These are phyloP conservation scores for Aspergillus glaucus DNA, from an alignment of 2,329 filamentous ascomycete genomes.

Conservation along the genomic window DNA sequence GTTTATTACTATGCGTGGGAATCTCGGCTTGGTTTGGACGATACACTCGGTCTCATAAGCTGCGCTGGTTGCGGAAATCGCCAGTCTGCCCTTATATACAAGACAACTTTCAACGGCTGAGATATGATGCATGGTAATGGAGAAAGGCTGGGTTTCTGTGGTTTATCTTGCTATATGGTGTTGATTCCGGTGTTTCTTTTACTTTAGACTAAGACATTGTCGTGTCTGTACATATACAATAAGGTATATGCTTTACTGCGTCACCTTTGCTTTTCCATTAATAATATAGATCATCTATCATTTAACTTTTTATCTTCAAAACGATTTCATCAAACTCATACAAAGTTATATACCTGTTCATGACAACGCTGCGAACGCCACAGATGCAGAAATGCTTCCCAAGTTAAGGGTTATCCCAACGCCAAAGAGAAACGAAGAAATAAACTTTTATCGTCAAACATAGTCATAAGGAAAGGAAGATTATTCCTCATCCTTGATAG, in stretches of 20 bases:
- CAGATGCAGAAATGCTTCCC: constrained; percentile 2
- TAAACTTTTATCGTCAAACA: background rate
- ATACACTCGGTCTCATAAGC: background rate
- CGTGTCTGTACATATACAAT: background rate
- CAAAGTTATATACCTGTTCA: background rate
- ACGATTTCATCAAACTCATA: background rate
- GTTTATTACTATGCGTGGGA: background rate
- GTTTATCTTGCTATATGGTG: background rate
- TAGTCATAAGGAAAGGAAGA: constrained; percentile 1
- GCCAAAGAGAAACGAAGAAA: background rate
- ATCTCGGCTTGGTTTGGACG: background rate
- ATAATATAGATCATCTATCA: background rate
- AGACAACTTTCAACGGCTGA: too few species aligned
- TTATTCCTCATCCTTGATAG: constrained; percentile 33
- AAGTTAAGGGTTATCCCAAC: background rate
- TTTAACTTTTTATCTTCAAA: background rate
- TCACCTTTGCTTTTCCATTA: background rate
- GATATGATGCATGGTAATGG: background rate
- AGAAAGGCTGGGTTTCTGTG: background rate
- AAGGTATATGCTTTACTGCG: background rate
- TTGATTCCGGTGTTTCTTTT: background rate
- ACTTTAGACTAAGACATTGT: background rate
- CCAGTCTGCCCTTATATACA: too few species aligned
- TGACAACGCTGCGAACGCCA: constrained; percentile 3
- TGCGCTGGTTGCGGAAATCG: too few species aligned